Conservation (phyloP, 2,329 filamentous ascomycete genomes). For the Trichophyton benhamiae region DNA sequence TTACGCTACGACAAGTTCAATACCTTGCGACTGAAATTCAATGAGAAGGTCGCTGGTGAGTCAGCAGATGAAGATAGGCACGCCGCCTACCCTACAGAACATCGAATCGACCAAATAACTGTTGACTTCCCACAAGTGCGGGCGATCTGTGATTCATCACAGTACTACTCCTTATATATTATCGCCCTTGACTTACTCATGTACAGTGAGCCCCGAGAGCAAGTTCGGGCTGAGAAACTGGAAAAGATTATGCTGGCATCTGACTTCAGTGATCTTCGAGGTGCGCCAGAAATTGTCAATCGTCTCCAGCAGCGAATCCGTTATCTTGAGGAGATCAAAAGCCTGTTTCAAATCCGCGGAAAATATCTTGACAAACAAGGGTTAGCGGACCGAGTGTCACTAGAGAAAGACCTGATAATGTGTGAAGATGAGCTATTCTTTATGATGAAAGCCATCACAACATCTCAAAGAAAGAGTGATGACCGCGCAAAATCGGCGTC, state of each 20-base stretch:
- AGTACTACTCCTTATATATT: conserved; percentile 97
- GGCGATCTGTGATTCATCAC: conserved; percentile 90
- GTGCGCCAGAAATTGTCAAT: conserved; percentile 84
- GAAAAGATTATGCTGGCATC: conserved; percentile 99
- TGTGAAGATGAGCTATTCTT: conserved; percentile 98
- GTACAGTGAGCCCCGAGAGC: conserved; percentile 92
- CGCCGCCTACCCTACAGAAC: conserved; percentile 42
- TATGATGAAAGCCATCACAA: conserved; percentile 99
- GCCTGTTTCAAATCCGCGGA: conserved; percentile 85
- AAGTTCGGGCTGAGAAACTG: conserved; percentile 85
- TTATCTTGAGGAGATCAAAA: conserved; percentile 91
- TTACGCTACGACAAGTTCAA: conserved; percentile 98
- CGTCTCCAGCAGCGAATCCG: conserved; percentile 83
- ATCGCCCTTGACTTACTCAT: conserved; percentile 92
- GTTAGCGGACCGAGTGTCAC: conserved; percentile 78
- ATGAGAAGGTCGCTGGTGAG: conserved; percentile 68
- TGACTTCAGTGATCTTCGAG: conserved; percentile 92
- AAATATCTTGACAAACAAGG: conserved; percentile 75
- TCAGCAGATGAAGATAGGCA: conserved; percentile 32
- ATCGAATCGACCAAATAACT: conserved; percentile 88
- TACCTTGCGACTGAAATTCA: conserved; percentile 88
- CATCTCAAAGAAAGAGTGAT: conserved; percentile 74
- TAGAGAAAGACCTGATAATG: conserved; percentile 76
- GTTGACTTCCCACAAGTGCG: conserved; percentile 90
- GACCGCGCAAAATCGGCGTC: conserved; percentile 57